A percentile compares a stretch with the other conserved stretches of the same genome.
Conservation (phyloP, 495 filamentous ascomycete genomes). For the Trichocladium uniseriatum region DNA sequence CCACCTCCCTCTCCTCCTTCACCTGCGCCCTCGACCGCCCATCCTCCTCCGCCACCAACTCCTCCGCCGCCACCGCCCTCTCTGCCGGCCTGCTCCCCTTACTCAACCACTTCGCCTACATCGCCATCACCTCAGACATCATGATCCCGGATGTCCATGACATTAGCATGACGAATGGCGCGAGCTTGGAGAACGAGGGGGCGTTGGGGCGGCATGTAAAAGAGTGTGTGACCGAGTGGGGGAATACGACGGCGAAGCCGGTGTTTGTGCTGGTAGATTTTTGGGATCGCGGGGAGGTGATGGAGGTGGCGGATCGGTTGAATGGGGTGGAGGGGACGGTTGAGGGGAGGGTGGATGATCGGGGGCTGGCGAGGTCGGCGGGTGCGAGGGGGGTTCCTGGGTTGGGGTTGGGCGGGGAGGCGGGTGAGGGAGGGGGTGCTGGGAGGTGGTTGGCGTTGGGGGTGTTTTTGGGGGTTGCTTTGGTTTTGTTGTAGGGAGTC, state of each 20-base stretch:
- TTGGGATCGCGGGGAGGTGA: conserved; percentile 51
- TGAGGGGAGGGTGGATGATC: neutral
- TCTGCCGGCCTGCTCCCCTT: conserved; percentile 42
- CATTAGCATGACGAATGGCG: conserved; percentile 48
- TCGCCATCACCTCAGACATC: conserved; percentile 46
- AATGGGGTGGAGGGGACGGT: conserved; percentile 45
- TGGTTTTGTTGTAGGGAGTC: conserved; percentile 18
- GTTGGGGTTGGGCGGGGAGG: neutral
- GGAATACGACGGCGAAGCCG: conserved; percentile 36
- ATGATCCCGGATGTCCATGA: conserved; percentile 46
- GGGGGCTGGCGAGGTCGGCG: neutral
- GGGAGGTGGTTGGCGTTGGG: conserved; percentile 22
- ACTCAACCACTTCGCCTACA: conserved; percentile 67
- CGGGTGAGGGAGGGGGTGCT: conserved; percentile 3
- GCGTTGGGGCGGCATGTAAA: conserved; percentile 51
- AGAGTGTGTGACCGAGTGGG: conserved; percentile 45
- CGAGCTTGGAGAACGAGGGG: conserved; percentile 35
- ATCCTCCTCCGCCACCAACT: conserved; percentile 26
- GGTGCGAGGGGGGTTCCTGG: too few relatives aligned
- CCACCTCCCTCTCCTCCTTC: conserved; percentile 41
- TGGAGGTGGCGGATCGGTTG: conserved; percentile 45
- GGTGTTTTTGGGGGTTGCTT: conserved; percentile 24
- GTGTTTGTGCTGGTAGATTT: conserved; percentile 61
- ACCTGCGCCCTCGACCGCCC: conserved; percentile 60
- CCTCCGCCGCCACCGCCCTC: conserved; percentile 42